A percentile compares a stretch with the other conserved stretches of the same genome.
phyloP scores from a whole-genome alignment of 805 yeast genomes.

The Candida silvicultrix region DNA sequence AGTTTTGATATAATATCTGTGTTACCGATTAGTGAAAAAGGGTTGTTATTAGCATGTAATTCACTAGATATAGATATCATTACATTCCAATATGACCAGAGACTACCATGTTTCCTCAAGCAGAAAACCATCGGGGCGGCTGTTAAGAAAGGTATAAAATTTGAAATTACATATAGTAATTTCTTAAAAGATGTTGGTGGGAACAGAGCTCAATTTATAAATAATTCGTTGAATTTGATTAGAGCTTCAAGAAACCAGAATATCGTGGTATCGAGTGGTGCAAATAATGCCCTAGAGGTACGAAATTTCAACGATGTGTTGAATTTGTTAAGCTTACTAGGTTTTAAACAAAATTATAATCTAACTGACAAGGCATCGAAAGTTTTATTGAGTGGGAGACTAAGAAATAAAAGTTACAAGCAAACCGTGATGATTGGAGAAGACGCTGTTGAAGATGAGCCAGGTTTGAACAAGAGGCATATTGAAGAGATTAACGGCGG shows the following conservation, averaged over 20 bases:
- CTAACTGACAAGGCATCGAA: constrained; percentile 54
- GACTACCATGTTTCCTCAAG: constrained; percentile 70
- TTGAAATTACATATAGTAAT: constrained; percentile 69
- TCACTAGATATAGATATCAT: constrained; percentile 78
- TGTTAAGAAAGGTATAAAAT: constrained; percentile 69
- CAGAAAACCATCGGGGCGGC: constrained; percentile 86
- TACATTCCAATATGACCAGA: constrained; percentile 57
- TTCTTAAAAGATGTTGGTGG: constrained; percentile 34
- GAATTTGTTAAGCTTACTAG: constrained; percentile 60
- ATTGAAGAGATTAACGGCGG: constrained; percentile 15
- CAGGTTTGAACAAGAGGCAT: constrained; percentile 13
- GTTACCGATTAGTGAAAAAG: constrained; percentile 74
- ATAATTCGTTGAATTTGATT: constrained; percentile 66
- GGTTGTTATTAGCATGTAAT: constrained; percentile 66
- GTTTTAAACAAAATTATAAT: constrained; percentile 60
- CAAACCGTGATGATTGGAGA: constrained; percentile 62
- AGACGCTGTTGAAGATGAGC: constrained; percentile 25
- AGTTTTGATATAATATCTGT: constrained; percentile 78
- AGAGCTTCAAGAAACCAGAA: constrained; percentile 82
- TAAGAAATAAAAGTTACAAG: constrained; percentile 69
- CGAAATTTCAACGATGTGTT: constrained; percentile 65
- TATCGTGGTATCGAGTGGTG: constrained; percentile 73
- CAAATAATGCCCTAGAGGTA: constrained; percentile 45
- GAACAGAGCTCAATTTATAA: constrained; percentile 55
- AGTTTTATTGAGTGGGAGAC: constrained; percentile 66